Evolutionary conservation across 2,329 filamentous ascomycete genomes (phyloP), one percentile per base, ranked within the genome.

Genomic region (Colletotrichum shisoi): DNA sequence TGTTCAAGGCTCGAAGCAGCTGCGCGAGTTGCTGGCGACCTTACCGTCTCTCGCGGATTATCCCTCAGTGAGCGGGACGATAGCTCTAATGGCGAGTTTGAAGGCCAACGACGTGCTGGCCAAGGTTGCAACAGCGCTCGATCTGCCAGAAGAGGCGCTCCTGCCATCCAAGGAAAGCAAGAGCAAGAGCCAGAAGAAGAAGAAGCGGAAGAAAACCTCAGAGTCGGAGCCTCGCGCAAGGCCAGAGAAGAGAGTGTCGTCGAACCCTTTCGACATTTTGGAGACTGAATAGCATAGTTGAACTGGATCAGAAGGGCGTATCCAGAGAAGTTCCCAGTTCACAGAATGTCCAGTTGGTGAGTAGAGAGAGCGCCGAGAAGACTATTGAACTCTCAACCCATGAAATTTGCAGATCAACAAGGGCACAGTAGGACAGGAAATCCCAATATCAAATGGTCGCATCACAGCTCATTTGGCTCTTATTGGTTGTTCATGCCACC

Each of bases 161-260:
- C 21, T 69, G n/a, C 64, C 68, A 17, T 45, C 64, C 4, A 67
- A 60, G 52, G 68, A 69, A 19, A 57, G 40, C 31, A 69, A 68
- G 27, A 57, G 31, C 4, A 34, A 44, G 51, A 68, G 58, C 37
- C 68, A 57, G 51, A 63, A 31, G 31, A 34, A 34, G 31, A 34
- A 34, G 31, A 34, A 69, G 21, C 57, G 65, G 24, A 68, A 64
- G 65, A 59, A 63, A 34, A 56, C 12, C 27, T 31, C 42, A 1
- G 54, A 61, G 34, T 4, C n/a, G 1, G 49, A 57, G 24, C 8
- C 21, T 24, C 56, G 19, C 13, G 31, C 13, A 12, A 53, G 46
- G 1, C 64, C 54, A 1, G 56, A 57, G 44, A 69, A 69, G 60
- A 69, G 57, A 9, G 2, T 39, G 11, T 69, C 64, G 0, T 68